Base-by-base conservation (phyloP, 2,329 filamentous ascomycete genomes). In the Ilyonectria sp. region DNA sequence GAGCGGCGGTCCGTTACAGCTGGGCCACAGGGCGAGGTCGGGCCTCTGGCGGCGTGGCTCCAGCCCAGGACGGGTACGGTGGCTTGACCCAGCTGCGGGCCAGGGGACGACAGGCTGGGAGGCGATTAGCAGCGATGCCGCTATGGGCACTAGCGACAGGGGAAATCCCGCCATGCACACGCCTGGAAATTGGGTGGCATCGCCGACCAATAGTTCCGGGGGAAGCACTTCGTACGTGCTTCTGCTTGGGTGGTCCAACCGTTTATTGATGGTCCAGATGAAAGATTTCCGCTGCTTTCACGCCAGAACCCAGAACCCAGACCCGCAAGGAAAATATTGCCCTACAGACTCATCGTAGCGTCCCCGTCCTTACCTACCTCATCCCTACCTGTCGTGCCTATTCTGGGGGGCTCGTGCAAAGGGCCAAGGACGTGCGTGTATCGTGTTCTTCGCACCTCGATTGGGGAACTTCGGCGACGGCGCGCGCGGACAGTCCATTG, bases 41-140 rank as follows among this genome's bases (percentile, higher is more conserved):
- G 58, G 52, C 63, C 59, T 63, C 40, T 66, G 63, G 61, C 66
- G 62, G 55, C 57, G 68, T 33, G 55, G 66, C 57, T 33, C 67
- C 65, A 73, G 54, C 58, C 50, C 52, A 61, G 59, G 63, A 67
- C 63, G 49, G 66, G 65, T 44, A 70, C 70, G 68, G 71, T 65
- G 66, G 60, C 62, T 62, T 57, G 50, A 23, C 58, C 61, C 47
- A 37, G 33, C 26, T 26, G 33, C 35, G 37, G 50, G 58, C 57
- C 57, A 61, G 47, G 58, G 63, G 15, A 43, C 40, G 55, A 58
- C 43, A 43, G 29, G 29, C 35, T 31, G 44, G 35, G 21, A 63
- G 17, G 52, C 29, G 31, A 37, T 53, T 31, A 13, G 53, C 33
- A 46, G 29, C 56, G 56, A 60, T 65, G 37, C 33, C 63, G 40